Conservation (phyloP, 2,329 filamentous ascomycete genomes). For the Aspergillus fischeri region DNA sequence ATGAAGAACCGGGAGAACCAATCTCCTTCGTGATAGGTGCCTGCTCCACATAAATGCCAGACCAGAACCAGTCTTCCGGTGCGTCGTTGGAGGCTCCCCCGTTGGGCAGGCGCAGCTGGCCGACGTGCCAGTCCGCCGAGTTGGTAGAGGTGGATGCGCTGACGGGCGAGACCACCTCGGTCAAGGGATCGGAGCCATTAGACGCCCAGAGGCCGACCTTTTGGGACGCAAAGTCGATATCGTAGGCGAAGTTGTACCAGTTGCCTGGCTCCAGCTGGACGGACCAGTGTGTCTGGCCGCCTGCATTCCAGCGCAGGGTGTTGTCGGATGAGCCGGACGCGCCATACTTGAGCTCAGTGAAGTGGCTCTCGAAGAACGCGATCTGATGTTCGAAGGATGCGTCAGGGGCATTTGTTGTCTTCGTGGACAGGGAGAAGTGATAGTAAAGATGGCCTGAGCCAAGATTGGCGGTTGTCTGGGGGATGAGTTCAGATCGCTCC, state of each 20-base stretch:
- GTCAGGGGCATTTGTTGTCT: slow-evolving; percentile 56
- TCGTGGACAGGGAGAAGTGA: slow-evolving; percentile 65
- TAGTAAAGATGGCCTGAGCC: slow-evolving; percentile 64
- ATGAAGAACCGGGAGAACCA: not conserved
- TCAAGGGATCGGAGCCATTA: slow-evolving; percentile 55
- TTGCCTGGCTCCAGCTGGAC: slow-evolving; percentile 57
- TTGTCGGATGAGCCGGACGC: slow-evolving; percentile 46
- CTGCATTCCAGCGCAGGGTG: slow-evolving; percentile 62
- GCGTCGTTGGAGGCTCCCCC: slow-evolving; percentile 45
- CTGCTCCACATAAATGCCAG: slow-evolving; percentile 66
- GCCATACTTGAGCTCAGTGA: slow-evolving; percentile 70
- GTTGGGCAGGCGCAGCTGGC: slow-evolving; percentile 62
- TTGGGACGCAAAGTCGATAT: slow-evolving; percentile 63
- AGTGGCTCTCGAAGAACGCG: slow-evolving; percentile 61
- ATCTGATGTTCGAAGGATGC: slow-evolving; percentile 64
- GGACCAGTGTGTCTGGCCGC: slow-evolving; percentile 60
- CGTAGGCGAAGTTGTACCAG: slow-evolving; percentile 74
- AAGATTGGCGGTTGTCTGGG: slow-evolving; percentile 63
- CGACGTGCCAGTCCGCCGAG: slow-evolving; percentile 69
- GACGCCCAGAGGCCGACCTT: slow-evolving; percentile 69
- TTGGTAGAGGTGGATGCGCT: slow-evolving; percentile 60
- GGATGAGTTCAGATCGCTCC: slow-evolving; percentile 71
- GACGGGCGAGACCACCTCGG: slow-evolving; percentile 57
- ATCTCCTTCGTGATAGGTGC: slow-evolving; percentile 19
- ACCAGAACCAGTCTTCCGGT: slow-evolving; percentile 67